A percentile compares a stretch with the other conserved stretches of the same genome.
phyloP scores from a whole-genome alignment of 495 filamentous ascomycete species.

The Friedmanniomyces simplex region DNA sequence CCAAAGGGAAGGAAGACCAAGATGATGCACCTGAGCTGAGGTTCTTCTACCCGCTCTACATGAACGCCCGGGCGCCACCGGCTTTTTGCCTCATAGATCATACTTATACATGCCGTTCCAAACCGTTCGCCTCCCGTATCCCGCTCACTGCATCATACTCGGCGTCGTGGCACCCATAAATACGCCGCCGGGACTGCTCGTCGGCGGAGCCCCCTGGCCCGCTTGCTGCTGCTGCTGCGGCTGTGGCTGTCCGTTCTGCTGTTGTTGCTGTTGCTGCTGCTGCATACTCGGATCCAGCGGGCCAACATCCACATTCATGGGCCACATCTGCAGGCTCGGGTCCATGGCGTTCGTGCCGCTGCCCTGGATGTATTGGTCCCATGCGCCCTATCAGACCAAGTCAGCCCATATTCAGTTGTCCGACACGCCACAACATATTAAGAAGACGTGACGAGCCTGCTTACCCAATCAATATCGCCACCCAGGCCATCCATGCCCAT shows the following conservation, averaged over 20 bases:
- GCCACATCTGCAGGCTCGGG: constrained; percentile 26
- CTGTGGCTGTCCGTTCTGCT: not conserved
- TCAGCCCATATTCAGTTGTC: too few relatives aligned
- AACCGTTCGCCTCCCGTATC: not conserved
- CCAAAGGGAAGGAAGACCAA: too few relatives aligned
- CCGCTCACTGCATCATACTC: constrained; percentile 9
- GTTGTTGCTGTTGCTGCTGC: constrained; percentile 1
- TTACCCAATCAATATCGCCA: constrained; percentile 68
- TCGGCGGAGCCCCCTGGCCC: not conserved
- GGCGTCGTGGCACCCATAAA: constrained; percentile 18
- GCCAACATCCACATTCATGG: constrained; percentile 23
- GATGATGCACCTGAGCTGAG: too few relatives aligned
- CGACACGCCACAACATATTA: not conserved
- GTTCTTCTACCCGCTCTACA: too few relatives aligned
- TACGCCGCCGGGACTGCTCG: constrained; percentile 1
- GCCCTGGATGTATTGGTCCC: constrained; percentile 35
- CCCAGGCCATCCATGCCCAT: constrained; percentile 27
- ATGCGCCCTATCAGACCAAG: constrained; percentile 22
- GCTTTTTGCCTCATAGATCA: too few relatives aligned
- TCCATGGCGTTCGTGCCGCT: constrained; percentile 22
- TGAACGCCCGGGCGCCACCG: too few relatives aligned
- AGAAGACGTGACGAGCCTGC: constrained; percentile 19
- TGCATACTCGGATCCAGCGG: constrained; percentile 1
- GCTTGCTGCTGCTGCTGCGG: constrained; percentile 1
- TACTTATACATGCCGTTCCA: not conserved